Percentiles rank a stretch among this genome's conserved stretches.
These are phyloP conservation scores for Lipomyces chichibuensis DNA, from an alignment of 805 yeast genomes.

Conservation along the genomic window DNA sequence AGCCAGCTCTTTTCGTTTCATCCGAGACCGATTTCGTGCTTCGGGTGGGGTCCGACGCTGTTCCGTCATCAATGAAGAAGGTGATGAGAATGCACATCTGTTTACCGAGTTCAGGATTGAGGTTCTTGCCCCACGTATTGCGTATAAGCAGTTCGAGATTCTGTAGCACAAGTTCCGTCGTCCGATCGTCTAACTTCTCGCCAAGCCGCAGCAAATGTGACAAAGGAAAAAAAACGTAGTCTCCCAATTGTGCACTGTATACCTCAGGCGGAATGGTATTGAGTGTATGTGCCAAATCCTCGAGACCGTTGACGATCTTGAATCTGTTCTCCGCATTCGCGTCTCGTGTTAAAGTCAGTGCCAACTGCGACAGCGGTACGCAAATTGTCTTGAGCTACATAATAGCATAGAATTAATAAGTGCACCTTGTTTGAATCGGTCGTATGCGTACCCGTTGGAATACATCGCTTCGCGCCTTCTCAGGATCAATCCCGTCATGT, in stretches of 20 bases:
- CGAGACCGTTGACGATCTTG: conserved; percentile 33
- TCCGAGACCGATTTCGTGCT: conserved; percentile 44
- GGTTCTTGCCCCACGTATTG: conserved; percentile 54
- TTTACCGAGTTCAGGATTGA: conserved; percentile 47
- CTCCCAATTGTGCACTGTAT: conserved; percentile 50
- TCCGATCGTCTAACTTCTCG: conserved; percentile 50
- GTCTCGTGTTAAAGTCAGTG: conserved; percentile 16
- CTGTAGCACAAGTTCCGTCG: conserved; percentile 52
- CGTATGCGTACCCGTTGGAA: not conserved
- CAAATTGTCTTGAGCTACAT: conserved; percentile 20
- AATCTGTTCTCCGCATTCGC: conserved; percentile 18
- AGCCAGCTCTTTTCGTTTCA: conserved; percentile 41
- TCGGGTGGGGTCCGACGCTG: conserved; percentile 50
- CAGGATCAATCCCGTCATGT: not conserved
- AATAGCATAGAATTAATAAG: not conserved
- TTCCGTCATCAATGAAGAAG: conserved; percentile 44
- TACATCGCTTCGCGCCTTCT: not conserved
- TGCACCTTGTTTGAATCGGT: not conserved
- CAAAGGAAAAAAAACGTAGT: conserved; percentile 65
- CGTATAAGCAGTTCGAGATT: conserved; percentile 51
- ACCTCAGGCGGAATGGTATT: conserved; percentile 15
- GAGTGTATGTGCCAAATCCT: conserved; percentile 22
- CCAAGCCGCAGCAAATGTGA: conserved; percentile 56
- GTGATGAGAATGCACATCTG: conserved; percentile 55
- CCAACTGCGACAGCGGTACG: conserved; percentile 30